These are phyloP conservation scores for Calocera viscosa DNA, from an alignment of 768 basidiomycete genomes.

Conservation along the genomic window DNA sequence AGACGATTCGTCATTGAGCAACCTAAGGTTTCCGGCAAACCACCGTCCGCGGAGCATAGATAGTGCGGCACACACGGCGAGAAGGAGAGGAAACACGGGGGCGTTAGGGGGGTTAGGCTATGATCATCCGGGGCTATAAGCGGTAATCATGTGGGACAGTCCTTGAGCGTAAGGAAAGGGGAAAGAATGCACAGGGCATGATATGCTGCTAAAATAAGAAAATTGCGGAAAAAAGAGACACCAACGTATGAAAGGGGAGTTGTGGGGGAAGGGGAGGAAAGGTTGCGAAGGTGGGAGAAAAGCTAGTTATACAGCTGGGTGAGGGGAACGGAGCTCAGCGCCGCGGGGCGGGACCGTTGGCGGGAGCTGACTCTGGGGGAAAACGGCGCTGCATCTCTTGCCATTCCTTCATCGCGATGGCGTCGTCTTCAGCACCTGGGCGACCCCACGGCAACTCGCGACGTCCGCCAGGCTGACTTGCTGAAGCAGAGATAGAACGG, in stretches of 20 bases:
- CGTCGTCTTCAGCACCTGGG: not conserved
- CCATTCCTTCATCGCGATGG: not conserved
- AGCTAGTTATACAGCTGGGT: not conserved
- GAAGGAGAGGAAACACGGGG: not conserved
- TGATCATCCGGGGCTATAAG: not conserved
- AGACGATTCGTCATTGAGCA: not conserved
- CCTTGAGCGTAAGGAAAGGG: not conserved
- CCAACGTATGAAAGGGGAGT: not conserved
- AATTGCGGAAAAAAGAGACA: not conserved
- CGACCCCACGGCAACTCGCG: not conserved
- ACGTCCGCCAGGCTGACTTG: not conserved
- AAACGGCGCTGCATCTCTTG: conserved; percentile 4
- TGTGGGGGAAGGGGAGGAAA: not conserved
- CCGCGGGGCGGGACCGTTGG: not conserved
- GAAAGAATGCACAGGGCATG: not conserved
- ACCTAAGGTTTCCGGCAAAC: not conserved
- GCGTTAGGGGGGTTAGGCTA: not conserved
- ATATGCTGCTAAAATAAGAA: not conserved
- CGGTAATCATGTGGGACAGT: not conserved
- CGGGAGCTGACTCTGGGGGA: not conserved
- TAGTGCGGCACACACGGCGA: not conserved
- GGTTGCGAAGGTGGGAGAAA: not conserved
- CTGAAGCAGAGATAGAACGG: not conserved
- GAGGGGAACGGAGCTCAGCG: not conserved
- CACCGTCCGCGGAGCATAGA: not conserved